A percentile compares a stretch with the other conserved stretches of the same genome.
Evolutionary conservation across 176 grass and related monocot genomes (phyloP).

Genomic region (Eragrostis curvula): DNA sequence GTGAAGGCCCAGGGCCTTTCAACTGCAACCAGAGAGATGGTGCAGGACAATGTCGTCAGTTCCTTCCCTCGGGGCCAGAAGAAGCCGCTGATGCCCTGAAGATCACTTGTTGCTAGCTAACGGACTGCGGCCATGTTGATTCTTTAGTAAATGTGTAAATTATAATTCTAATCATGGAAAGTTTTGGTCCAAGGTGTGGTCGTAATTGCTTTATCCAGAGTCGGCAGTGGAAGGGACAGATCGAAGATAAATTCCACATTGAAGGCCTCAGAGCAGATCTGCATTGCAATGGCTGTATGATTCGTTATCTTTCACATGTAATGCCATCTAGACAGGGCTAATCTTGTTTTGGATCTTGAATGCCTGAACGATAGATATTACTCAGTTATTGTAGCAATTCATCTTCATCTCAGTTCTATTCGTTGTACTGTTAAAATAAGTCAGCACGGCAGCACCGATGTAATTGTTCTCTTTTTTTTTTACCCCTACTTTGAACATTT

Average conservation of each 20-base stretch:
- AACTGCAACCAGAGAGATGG: conserved; percentile 38
- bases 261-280: conserved; percentile 12
- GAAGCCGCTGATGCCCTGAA: conserved; percentile 35
- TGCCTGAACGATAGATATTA: conserved; percentile 32
- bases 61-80: conserved; percentile 34
- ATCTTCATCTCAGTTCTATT: conserved; percentile 34
- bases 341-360: conserved; percentile 30
- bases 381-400: conserved; percentile 50
- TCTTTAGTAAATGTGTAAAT: conserved; percentile 88
- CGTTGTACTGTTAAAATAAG: conserved; percentile 52
- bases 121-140: conserved; percentile 43
- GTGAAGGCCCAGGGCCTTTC: conserved; percentile 19
- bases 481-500: neutral
- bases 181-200: conserved; percentile 58
- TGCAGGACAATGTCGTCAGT: conserved; percentile 29
- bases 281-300: conserved; percentile 25
- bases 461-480: conserved; percentile 30
- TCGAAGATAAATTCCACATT: conserved; percentile 29
- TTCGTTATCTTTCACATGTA: conserved; percentile 36
- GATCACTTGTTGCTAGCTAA: conserved; percentile 40
- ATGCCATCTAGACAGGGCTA: conserved; percentile 35
- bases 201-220: conserved; percentile 39
- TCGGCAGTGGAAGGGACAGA: conserved; percentile 27
- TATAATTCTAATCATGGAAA: conserved; percentile 56
- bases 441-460: conserved; percentile 1